Percentiles rank a stretch among this genome's conserved stretches.
Evolutionary conservation across 2,329 filamentous ascomycete genomes (phyloP).

Genomic region (Colletotrichum sp.): DNA sequence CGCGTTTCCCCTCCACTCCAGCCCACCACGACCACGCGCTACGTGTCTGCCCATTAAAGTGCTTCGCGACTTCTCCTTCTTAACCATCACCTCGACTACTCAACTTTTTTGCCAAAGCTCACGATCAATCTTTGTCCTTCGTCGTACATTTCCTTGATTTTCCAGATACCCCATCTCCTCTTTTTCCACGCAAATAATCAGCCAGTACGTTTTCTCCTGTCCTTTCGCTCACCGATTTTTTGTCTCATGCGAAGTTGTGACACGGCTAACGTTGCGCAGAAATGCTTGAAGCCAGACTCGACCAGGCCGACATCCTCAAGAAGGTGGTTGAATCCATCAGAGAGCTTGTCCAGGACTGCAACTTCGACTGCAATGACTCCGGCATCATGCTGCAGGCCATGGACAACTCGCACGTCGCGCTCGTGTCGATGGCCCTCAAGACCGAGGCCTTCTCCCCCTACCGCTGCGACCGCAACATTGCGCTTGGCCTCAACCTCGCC

Average conservation of each 20-base stretch:
- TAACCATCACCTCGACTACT: constrained; percentile 6
- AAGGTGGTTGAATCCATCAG: constrained; percentile 99
- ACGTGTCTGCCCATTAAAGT: constrained; percentile 38
- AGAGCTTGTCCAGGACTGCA: constrained; percentile 99
- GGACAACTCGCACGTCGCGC: constrained; percentile 99
- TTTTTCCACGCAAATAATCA: background rate
- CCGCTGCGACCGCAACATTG: constrained; percentile 98
- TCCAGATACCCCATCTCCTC: constrained; percentile 13
- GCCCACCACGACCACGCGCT: constrained; percentile 27
- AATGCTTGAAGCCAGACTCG: constrained; percentile 96
- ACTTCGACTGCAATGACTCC: constrained; percentile 99
- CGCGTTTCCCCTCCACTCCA: constrained; percentile 30
- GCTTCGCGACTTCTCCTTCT: constrained; percentile 25
- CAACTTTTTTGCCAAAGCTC: background rate
- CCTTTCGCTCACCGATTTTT: background rate
- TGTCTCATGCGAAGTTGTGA: background rate
- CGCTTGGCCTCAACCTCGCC: constrained; percentile 94
- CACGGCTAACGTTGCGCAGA: constrained; percentile 46
- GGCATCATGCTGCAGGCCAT: constrained; percentile 98
- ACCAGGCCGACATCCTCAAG: constrained; percentile 93
- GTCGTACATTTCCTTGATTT: background rate
- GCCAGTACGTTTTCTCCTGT: constrained; percentile 1
- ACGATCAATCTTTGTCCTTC: background rate
- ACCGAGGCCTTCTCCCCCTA: constrained; percentile 93
- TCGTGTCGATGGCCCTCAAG: constrained; percentile 98